Base-by-base conservation (phyloP, 139 green algal genomes). In the Zygnema circumcarinatum region DNA sequence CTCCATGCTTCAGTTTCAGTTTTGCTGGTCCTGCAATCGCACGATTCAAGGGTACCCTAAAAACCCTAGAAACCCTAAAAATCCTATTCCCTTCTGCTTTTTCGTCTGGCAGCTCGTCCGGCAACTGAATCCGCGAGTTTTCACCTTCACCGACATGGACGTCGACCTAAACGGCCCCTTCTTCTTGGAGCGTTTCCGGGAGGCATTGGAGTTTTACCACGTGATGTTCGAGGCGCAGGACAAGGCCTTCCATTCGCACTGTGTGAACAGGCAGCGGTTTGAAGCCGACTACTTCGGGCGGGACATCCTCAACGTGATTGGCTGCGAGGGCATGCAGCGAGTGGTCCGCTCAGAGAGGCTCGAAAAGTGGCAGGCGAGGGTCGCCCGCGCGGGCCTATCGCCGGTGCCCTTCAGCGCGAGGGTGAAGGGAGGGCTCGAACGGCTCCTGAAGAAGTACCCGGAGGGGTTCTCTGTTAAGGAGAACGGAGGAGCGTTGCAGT, bases 101-200 rank as follows among this genome's bases (percentile, higher is more conserved):
- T 40, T 22, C 74, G 35, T 62, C 16, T 62, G 7, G 1, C 38
- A 85, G 21, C 2, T 38, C 1, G 56, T 86, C 25, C 80, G 80
- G 29, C 80, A 52, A 21, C 54, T 86, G 42, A n/a, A 32, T 33
- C 80, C 80, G 3, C 53, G 53, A 0, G 54, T 83, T 39, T 38
- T 81, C 22, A 69, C 76, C 32, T 41, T 86, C 20, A 40, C 29
- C 29, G 80, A 86, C 62, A 83, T 47, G 56, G 47, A 85, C 29
- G 79, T 75, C 38, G 79, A 85, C 31, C 16, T 54, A 3, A 76
- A 85, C 79, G 47, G 47, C 1, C 79, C 79, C 29, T 85, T 85
- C 52, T 85, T 85, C 52, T 40, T 85, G 25, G 56, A 68, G 38
- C 79, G 79, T 3, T 78, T 85, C 25, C 56, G 33, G 1, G 79